A percentile compares a stretch with the other conserved stretches of the same genome.
Evolutionary conservation across 176 grass and related monocot genomes (phyloP).

Genomic region (Typha latifolia): DNA sequence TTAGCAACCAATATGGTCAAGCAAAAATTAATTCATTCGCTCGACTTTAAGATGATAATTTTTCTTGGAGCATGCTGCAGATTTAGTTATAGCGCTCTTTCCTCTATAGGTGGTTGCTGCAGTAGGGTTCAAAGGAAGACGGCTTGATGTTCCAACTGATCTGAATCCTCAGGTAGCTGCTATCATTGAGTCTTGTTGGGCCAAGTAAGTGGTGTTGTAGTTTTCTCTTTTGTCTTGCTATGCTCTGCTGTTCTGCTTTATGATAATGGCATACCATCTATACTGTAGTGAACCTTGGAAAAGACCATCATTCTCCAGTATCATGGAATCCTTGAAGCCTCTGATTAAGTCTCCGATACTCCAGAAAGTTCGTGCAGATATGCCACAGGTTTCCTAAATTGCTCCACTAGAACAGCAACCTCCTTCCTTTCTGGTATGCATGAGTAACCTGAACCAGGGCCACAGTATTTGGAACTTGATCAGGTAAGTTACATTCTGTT

Average conservation of each 20-base stretch:
- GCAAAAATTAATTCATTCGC: no score
- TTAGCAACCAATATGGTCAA: no score
- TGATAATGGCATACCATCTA: not conserved
- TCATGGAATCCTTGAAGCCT: conserved; percentile 68
- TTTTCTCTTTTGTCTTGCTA: conserved; percentile 5
- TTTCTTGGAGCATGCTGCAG: not conserved
- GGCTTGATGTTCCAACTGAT: conserved; percentile 72
- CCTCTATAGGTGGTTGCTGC: conserved; percentile 69
- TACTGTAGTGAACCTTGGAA: conserved; percentile 54
- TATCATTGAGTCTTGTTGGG: conserved; percentile 88
- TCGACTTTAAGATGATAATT: not conserved
- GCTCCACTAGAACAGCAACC: not conserved
- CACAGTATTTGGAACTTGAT: not conserved
- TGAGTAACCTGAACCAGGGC: not conserved
- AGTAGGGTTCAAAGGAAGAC: conserved; percentile 88
- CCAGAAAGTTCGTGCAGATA: not conserved
- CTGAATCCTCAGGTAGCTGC: conserved; percentile 67
- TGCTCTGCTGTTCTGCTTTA: not conserved
- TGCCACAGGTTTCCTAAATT: not conserved
- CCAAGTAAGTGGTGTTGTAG: conserved; percentile 39
- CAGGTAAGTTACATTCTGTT: not conserved
- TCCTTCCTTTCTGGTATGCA: not conserved
- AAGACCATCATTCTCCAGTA: conserved; percentile 62
- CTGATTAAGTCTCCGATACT: conserved; percentile 40
- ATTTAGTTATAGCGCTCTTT: not conserved